These are phyloP conservation scores for Alternaria sp. DNA, from an alignment of 2,329 filamentous ascomycete species.

Conservation along the genomic window DNA sequence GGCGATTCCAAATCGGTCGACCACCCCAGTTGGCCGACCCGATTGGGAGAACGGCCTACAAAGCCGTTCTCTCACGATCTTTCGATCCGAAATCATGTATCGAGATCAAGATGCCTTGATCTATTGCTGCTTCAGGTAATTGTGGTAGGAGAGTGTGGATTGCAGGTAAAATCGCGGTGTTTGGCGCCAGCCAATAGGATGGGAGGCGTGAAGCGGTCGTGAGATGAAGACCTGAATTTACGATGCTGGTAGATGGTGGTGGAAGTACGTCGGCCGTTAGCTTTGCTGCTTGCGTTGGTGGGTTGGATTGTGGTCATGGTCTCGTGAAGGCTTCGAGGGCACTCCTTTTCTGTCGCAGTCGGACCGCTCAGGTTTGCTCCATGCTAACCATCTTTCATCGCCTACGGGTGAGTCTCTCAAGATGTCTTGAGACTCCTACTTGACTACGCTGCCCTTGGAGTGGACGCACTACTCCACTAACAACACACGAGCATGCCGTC, in stretches of 20 bases:
- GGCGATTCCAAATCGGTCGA: neutral
- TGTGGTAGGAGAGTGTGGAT: neutral
- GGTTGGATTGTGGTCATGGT: neutral
- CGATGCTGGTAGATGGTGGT: neutral
- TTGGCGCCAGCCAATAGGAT: conserved; percentile 1
- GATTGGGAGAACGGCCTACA: neutral
- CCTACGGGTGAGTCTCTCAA: neutral
- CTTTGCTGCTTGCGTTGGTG: neutral
- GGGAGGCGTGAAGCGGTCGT: neutral
- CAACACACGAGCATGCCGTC: neutral
- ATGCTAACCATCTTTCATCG: neutral
- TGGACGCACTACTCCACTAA: neutral
- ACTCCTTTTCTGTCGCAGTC: neutral
- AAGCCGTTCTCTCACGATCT: neutral
- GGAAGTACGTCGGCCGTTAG: neutral
- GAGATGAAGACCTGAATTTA: neutral
- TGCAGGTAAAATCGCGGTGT: neutral
- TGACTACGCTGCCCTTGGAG: neutral
- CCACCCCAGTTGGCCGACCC: neutral
- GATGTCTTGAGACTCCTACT: neutral
- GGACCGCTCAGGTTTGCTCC: neutral
- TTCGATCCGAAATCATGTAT: neutral
- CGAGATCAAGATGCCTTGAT: neutral
- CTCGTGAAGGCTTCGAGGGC: neutral
- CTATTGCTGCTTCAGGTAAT: neutral